Conservation (phyloP, 1,284 basidiomycete species). For the Rhizoctonia solani region DNA sequence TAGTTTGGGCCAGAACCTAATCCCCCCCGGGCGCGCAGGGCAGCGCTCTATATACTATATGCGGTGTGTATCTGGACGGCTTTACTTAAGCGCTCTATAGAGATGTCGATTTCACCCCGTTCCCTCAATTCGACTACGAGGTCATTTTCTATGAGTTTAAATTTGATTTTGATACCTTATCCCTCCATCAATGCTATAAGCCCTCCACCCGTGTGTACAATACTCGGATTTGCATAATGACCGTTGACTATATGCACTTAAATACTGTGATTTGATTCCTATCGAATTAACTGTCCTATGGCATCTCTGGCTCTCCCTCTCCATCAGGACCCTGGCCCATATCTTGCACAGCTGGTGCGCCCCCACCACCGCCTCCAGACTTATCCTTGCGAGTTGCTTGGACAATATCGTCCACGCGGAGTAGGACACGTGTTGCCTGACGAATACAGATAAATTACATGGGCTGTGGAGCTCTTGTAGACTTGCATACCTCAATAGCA, state of each 20-base stretch:
- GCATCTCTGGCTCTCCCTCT: constrained; percentile 24
- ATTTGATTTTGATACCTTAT: no score
- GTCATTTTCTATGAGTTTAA: no score
- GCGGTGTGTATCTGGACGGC: no score
- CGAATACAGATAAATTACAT: not conserved
- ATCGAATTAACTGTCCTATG: not conserved
- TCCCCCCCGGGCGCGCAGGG: no score
- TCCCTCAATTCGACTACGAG: no score
- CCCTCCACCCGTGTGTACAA: no score
- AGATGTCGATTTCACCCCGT: no score
- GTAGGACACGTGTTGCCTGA: constrained; percentile 83
- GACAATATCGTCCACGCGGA: constrained; percentile 95
- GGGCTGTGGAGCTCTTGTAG: not conserved
- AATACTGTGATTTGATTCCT: not conserved
- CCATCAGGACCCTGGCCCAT: constrained; percentile 30
- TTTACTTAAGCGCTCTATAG: no score
- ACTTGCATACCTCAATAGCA: constrained; percentile 75
- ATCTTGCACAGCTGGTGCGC: constrained; percentile 60
- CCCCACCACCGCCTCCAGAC: constrained; percentile 52
- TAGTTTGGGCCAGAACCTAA: no score
- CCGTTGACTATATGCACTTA: not conserved
- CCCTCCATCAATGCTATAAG: no score
- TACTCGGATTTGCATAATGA: constrained; percentile 57
- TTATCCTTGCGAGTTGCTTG: constrained; percentile 76
- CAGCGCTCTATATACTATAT: no score